Base-by-base conservation (phyloP, 2,329 filamentous ascomycete genomes). In the Sphaerulina musiva region DNA sequence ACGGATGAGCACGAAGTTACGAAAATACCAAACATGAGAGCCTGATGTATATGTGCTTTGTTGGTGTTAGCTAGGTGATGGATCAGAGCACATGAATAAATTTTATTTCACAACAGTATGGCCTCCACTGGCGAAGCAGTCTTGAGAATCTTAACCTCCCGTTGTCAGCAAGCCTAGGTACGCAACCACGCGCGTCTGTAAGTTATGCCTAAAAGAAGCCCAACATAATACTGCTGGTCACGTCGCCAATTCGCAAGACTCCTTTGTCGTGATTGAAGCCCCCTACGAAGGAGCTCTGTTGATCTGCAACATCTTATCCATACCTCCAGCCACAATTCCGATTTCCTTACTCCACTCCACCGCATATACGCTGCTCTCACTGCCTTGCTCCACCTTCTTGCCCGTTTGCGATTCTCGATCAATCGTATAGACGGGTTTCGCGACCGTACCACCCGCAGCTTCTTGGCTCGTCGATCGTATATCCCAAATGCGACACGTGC, bases 221-320 rank as follows among this genome's bases (percentile, higher is more conserved):
- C 26, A 29, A 29, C 26, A 6, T 29, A 29, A 6, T 4, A 6
- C 5, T 4, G 26, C 6, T 29, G 5, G 26, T 29, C 5, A 29
- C 6, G 26, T 29, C 3, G 26, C 5, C 26, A 7, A 7, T 29
- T 29, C 26, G 4, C 26, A 29, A 6, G 1, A 29, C 6, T 29
- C 5, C 26, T 29, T 29, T 29, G 6, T 29, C 5, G 26, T 29
- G 26, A 7, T 29, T 6, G 6, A 38, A 38, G 32, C 32, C 11
- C 32, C 32, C 48, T 51, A 51, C 23, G 48, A 47, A 7, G 51
- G 50, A 20, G 58, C 84, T 62, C 80, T 79, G 72, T 98, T 96
- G 57, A 98, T 83, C 76, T 98, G 93, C 65, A 98, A 84, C 75
- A 82, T 84, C 76, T 93, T 95, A 69, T 98, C 93, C 78, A 97